These are phyloP conservation scores for Rhizophora apiculata DNA, from an alignment of 345 rosid species.

Conservation along the genomic window DNA sequence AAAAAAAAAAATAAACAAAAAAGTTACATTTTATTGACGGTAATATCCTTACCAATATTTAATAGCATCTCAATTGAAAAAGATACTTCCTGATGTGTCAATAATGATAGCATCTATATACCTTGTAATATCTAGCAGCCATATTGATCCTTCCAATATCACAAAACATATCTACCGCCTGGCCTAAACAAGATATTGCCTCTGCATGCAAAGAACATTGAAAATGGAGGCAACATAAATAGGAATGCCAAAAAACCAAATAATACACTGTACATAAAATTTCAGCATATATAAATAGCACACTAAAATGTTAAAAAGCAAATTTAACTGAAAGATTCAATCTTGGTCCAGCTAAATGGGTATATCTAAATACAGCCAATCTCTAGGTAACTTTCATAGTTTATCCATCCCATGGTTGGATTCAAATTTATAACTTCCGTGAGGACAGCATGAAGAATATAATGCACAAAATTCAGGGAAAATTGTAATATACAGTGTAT, in stretches of 20 bases:
- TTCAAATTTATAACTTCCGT: background rate
- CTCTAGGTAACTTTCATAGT: too few relatives aligned
- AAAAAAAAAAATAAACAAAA: background rate
- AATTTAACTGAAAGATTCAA: background rate
- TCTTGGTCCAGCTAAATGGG: background rate
- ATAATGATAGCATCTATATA: constrained; percentile 7
- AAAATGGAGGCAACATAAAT: background rate
- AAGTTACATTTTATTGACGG: background rate
- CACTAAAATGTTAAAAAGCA: background rate
- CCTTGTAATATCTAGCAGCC: constrained; percentile 99
- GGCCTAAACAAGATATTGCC: constrained; percentile 83
- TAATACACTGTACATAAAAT: background rate
- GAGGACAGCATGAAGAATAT: background rate
- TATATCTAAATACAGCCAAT: too few relatives aligned
- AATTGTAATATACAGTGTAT: background rate
- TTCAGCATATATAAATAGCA: background rate
- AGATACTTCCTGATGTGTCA: background rate
- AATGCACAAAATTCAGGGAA: background rate
- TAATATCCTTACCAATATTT: background rate
- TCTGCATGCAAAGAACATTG: constrained; percentile 44
- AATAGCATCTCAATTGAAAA: background rate
- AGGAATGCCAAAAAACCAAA: background rate
- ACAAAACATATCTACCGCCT: constrained; percentile 74
- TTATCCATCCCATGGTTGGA: background rate
- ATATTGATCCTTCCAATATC: constrained; percentile 95